phyloP scores from a whole-genome alignment of 164 flowering plant genomes.

The Aristolochia californica region DNA sequence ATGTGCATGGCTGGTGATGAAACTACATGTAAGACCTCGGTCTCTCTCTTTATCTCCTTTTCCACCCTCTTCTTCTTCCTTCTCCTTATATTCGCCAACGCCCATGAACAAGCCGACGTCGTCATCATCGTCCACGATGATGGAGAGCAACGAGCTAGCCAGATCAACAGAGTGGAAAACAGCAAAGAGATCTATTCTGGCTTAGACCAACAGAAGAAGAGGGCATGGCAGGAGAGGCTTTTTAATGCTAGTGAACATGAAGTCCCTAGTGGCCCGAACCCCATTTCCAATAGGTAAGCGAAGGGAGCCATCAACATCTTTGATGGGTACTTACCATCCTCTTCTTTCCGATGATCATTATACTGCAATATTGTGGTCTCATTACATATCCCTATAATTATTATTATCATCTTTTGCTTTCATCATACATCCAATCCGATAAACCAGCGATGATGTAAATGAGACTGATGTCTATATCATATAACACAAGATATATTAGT shows the following conservation, averaged over 20 bases:
- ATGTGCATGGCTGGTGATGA: slow-evolving; percentile 50
- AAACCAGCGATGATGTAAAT: too few relatives aligned
- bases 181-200: neutral
- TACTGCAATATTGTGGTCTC: neutral
- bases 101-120: neutral
- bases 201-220: neutral
- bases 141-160: neutral
- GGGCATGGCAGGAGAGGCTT: slow-evolving; percentile 1
- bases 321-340: neutral
- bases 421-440: too few relatives aligned
- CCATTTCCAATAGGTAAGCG: slow-evolving; percentile 36
- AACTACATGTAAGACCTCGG: neutral
- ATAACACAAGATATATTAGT: too few relatives aligned
- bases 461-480: too few relatives aligned
- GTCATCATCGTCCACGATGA: slow-evolving; percentile 3
- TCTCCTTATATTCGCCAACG: neutral
- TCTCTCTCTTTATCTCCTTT: neutral
- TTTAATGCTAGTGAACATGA: slow-evolving; percentile 56
- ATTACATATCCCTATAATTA: neutral
- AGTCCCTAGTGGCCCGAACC: slow-evolving; percentile 87
- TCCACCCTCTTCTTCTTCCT: slow-evolving; percentile 5
- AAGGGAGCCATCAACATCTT: neutral
- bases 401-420: neutral
- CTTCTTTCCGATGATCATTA: neutral
- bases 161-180: neutral